Base-by-base conservation (phyloP, 179 eudicot genomes). In the Beta lomatogona region DNA sequence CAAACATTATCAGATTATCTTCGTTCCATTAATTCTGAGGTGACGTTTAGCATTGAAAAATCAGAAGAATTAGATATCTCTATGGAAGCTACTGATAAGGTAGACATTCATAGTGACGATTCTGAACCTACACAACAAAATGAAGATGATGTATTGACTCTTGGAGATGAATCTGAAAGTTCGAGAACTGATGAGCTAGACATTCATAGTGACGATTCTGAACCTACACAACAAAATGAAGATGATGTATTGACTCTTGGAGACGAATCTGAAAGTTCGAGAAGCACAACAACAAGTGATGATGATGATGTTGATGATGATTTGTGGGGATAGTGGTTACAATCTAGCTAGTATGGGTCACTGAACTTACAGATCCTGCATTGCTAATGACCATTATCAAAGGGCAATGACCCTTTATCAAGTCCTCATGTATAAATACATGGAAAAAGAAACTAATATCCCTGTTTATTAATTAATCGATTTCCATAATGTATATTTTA, bases 11-110 rank as follows among this genome's bases (percentile, higher is more conserved):
- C 28, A 0, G 74, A 80, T 57, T 77, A 65, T 46, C 81, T 85
- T 67, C 2, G 50, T 18, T 81, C 80, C 28, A 68, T 85, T 31
- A 64, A 76, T 65, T 76, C 76, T 5, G 76, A 77, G 67, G 76
- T 76, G 67, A 76, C 57, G 69, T 76, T 69, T 14, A 80, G 45
- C 25, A 80, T 76, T 48, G 64, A 57, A 10, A 77, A 85, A 41
- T 53, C 82, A 0, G 83, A 82, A 25, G 81, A 71, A 48, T 45
- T 79, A 63, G 60, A 44, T 15, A 76, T 75, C 25, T 75, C 75
- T 21, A 71, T 41, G 60, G 41, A 75, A 19, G 75, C 7, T 3
- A 14, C 21, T 36, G 71, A 67, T 36, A 52, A 67, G 71, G 9
- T 1, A 69, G 75, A 71, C 16, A 48, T 71, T 15, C 8, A 21